Base-by-base conservation (phyloP, 129 eudicot species). In the Lactuca sativa region DNA sequence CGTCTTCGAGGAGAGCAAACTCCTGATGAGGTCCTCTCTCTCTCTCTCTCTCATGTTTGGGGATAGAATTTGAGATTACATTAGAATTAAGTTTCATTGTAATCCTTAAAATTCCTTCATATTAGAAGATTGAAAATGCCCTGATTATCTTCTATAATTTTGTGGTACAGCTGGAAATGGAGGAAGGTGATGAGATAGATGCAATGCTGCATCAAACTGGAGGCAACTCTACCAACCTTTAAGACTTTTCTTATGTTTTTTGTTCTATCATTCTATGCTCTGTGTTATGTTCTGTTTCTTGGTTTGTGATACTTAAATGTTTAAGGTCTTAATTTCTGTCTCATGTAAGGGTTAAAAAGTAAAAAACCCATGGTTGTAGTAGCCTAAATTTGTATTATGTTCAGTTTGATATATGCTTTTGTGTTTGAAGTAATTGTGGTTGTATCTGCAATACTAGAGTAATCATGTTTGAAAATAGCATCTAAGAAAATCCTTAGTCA, bases 181-280 rank as follows among this genome's bases (percentile, higher is more conserved):
- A 86, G 77, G 90, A 89, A 71, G 92, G 90, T 9, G 96, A 89
- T 56, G 96, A 89, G 82, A 89, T 89, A 43, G 89, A 89, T 83
- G 96, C 92, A 7, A 89, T 89, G 96, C 84, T 79, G 55, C 90
- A 86, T 69, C 89, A 81, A 73, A 84, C 85, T 12, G 95, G 92
- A 64, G 92, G 89, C 17, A 21, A 48, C 6, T 68, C 56, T 25
- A 25, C 43, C 25, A 7, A 25, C 14, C 43, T 60, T 16, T 69
- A 33, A 59, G 11, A 63, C 11, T 38, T 43, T 43, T 8, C 31
- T 18, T 40, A n/a, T 40, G 47, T 10, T 55, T 5, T 30, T 10
- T 33, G 5, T 1, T 25, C 30, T 25, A 25, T 25, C 30, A 25
- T 25, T 25, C 30, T 25, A 25, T 25, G 10, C 64, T 0, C 8